Evolutionary conservation across 352 stramenopile genomes (phyloP), one percentile per base, ranked within the genome.

Genomic region (Phytophthora pini): DNA sequence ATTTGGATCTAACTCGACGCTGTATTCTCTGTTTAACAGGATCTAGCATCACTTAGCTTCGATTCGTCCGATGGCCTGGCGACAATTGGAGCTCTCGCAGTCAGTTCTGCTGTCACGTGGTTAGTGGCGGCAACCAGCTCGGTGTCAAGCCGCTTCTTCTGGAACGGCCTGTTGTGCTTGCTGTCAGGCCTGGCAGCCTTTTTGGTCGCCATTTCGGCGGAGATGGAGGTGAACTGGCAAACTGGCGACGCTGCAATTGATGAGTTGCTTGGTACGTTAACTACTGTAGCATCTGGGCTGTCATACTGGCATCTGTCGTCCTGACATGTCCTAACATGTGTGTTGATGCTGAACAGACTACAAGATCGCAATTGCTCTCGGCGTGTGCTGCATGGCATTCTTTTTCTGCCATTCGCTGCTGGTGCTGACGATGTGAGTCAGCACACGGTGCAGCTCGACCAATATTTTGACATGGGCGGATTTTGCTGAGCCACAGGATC

Each of bases 281-380:
- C 7, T 34, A 40, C 5, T 31, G 13, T 38, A 12, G 5, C 20
- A n/a, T 26, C 8, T 39, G 20, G 9, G 20, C 3, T 50, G 17
- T 46, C 4, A 17, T 53, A 36, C 31, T 60, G 12, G 26, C 20
- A 32, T 44, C 27, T 45, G 29, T 31, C 5, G 29, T 53, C 13
- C 39, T 66, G 31, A 58, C 40, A 29, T 68, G 22, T 46, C 12
- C 45, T 45, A 10, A 15, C 12, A 40, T 49, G 31, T 45, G 20
- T 44, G 47, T 32, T 70, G 10, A 45, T 70, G 13, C 7, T 67
- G 10, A 60, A 5, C 60, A 93, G 87, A 93, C 48, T 95, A 93
- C 82, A 95, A 95, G 79, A 86, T 93, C 51, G 84, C 84, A 39
- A 90, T 95, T 61, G 45, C 90, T 32, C 66, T 92, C 27, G 85